A percentile compares a stretch with the other conserved stretches of the same genome.
Evolutionary conservation across 2,329 filamentous ascomycete genomes (phyloP).

Genomic region (Hymenoscyphus repandus): DNA sequence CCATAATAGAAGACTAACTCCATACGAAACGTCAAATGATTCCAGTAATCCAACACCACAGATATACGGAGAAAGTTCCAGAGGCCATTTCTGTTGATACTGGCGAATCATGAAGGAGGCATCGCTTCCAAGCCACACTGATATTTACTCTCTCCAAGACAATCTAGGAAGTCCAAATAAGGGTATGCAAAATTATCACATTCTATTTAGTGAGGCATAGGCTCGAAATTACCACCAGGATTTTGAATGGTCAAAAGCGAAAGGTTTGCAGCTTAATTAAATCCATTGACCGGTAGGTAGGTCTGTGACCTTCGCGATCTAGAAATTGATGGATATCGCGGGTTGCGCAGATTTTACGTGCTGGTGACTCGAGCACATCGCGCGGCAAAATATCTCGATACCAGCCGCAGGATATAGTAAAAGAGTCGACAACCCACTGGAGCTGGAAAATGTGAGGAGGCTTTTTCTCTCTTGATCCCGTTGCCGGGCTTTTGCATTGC

Average conservation of each 20-base stretch:
- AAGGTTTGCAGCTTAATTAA: constrained; percentile 28
- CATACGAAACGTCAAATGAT: constrained; percentile 37
- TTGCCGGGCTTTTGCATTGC: constrained; percentile 40
- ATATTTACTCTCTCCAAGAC: constrained; percentile 36
- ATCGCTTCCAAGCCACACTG: constrained; percentile 32
- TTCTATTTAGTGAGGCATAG: constrained; percentile 8
- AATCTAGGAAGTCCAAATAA: constrained; percentile 32
- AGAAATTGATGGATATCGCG: constrained; percentile 41
- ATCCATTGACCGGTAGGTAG: constrained; percentile 29
- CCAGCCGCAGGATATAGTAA: constrained; percentile 42
- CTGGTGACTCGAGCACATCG: constrained; percentile 34
- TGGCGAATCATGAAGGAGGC: constrained; percentile 38
- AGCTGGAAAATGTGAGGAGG: constrained; percentile 46
- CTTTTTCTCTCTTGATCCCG: constrained; percentile 36
- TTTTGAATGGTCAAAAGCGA: constrained; percentile 30
- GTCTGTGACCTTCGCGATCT: constrained; percentile 32
- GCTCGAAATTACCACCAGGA: constrained; percentile 23
- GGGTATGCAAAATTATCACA: constrained; percentile 24
- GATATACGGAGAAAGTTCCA: constrained; percentile 44
- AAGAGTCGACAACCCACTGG: constrained; percentile 45
- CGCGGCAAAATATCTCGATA: constrained; percentile 29
- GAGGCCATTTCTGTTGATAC: constrained; percentile 38
- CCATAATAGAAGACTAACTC: constrained; percentile 33
- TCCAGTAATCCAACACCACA: constrained; percentile 43
- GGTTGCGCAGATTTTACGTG: constrained; percentile 33